Conservation (phyloP, 176 grass and related monocot genomes). For the Lolium rigidum region DNA sequence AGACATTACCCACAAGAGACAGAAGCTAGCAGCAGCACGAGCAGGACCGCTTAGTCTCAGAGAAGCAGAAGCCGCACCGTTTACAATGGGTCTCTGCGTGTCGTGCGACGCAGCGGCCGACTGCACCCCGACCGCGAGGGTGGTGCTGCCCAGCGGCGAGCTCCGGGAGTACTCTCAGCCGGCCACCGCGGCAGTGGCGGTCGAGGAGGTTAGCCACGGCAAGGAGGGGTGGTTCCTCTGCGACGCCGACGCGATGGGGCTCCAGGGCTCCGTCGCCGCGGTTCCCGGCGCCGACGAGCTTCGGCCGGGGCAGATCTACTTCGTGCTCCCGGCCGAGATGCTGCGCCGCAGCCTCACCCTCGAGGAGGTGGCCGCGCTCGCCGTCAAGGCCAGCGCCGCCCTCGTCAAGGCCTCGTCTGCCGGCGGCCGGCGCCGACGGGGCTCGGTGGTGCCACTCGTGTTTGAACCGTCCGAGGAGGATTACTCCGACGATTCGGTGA, state of each 20-base stretch:
- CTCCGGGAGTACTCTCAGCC: neutral
- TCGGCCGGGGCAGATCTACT: conserved; percentile 81
- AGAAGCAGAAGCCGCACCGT: neutral
- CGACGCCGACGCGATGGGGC: neutral
- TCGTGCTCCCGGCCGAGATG: conserved; percentile 64
- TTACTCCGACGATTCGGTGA: neutral
- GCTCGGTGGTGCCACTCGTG: conserved; percentile 62
- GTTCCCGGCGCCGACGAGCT: neutral
- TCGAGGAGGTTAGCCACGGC: neutral
- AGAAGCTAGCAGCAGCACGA: neutral
- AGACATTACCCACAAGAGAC: neutral
- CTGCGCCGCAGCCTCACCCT: conserved; percentile 48
- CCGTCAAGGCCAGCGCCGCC: conserved; percentile 61
- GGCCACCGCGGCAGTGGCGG: neutral
- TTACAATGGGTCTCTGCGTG: conserved; percentile 66
- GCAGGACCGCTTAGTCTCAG: neutral
- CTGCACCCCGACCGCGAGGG: conserved; percentile 45
- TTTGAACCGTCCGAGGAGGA: conserved; percentile 54
- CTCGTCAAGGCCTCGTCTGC: conserved; percentile 45
- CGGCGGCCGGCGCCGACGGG: conserved; percentile 25
- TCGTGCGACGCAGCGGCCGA: conserved; percentile 55
- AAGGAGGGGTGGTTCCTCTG: neutral
- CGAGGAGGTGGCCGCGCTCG: conserved; percentile 50
- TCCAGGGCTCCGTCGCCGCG: conserved; percentile 42
- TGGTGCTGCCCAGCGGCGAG: neutral